Evolutionary conservation across 1,284 basidiomycete genomes (phyloP), one percentile per base, ranked within the genome.

Genomic region (Hymenochaete sp.): DNA sequence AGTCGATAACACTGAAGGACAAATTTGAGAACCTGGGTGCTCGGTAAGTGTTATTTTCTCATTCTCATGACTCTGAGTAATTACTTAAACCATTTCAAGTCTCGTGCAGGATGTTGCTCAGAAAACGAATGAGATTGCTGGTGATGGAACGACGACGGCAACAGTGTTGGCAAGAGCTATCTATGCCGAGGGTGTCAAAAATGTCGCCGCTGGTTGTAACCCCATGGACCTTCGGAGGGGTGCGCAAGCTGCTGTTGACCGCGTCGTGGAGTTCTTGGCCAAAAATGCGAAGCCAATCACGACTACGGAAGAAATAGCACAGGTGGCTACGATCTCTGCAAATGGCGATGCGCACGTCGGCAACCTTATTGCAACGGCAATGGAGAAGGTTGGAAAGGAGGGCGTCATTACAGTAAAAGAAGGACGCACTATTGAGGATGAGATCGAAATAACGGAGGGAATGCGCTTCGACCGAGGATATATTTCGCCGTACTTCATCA

Each of bases 331-430:
- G 57, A 98, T 98, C 66, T 96, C 92, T 35, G 95, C 93, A 47
- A 98, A 98, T 67, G 95, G 93, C 51, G 93, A 98, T 68, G 74
- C 71, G 16, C 93, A 98, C 64, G 79, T 98, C 56, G 95, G 95
- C 45, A 82, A 85, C 64, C 79, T 98, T 60, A 98, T 98, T 66
- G 93, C 95, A n/a, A 91, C 93, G 61, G 95, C 95, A 2, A 98
- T 98, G 95, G 95, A 98, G 71, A 97, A 97, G 68, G 95, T 98
- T 52, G 95, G 95, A 63, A 97, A 97, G 73, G 95, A 98, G 70
- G 95, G 95, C 65, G 95, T 98, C 62, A 98, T 98, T 72, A 98
- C 95, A 51, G 93, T 98, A 66, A 97, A 96, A 75, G 95, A 98
- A 68, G 95, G 95, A 46, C 82, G 86, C 54, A 98, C 95, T 10